A percentile compares a stretch with the other conserved stretches of the same genome.
Evolutionary conservation across 805 yeast genomes (phyloP).

Genomic region (Monosporozyma aerobia): DNA sequence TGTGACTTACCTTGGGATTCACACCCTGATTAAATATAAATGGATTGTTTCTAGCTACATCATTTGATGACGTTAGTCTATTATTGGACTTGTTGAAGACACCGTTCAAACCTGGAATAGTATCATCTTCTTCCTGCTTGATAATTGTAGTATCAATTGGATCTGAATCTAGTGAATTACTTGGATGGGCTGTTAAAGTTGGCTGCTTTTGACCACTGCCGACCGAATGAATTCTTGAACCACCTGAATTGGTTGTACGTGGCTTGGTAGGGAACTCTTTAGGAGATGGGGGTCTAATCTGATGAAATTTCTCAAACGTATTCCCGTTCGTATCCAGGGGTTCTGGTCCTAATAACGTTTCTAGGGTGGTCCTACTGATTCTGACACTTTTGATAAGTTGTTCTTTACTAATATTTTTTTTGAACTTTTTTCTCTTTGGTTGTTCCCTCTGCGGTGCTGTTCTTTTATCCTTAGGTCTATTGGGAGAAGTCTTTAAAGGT

Average conservation of each 20-base stretch:
- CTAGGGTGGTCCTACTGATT: neutral
- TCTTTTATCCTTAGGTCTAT: neutral
- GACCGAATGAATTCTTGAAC: neutral
- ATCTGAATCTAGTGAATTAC: neutral
- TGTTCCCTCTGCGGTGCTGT: neutral
- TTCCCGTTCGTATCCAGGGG: neutral
- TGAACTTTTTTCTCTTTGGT: neutral
- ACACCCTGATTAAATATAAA: neutral
- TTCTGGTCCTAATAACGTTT: neutral
- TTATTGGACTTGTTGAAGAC: neutral
- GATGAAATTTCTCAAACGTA: neutral
- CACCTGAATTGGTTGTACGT: neutral
- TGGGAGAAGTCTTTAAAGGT: neutral
- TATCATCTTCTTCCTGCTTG: neutral
- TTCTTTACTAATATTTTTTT: neutral
- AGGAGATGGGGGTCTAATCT: neutral
- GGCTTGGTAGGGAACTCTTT: neutral
- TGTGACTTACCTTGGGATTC: neutral
- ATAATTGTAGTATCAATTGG: neutral
- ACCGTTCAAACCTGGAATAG: neutral
- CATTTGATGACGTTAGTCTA: neutral
- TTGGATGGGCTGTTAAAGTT: neutral
- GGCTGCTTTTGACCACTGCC: neutral
- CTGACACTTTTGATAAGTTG: neutral
- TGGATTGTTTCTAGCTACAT: neutral